These are phyloP conservation scores for Aspergillus piperis DNA, from an alignment of 2,329 filamentous ascomycete genomes.

Conservation along the genomic window DNA sequence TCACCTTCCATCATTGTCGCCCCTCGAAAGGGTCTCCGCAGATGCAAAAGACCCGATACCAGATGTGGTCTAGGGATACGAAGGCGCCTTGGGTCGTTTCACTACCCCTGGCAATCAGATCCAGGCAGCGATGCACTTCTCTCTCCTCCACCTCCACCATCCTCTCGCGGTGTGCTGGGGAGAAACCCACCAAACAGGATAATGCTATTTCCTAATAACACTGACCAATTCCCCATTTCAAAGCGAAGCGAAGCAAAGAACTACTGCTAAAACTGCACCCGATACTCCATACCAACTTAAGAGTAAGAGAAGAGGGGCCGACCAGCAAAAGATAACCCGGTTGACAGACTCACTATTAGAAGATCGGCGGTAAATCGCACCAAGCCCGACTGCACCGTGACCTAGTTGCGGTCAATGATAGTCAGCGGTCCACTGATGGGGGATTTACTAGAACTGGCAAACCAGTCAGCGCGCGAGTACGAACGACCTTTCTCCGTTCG, in stretches of 20 bases:
- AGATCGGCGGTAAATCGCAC: conserved; percentile 10
- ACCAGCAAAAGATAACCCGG: conserved; percentile 4
- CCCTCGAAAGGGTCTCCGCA: conserved; percentile 5
- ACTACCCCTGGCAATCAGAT: conserved; percentile 6
- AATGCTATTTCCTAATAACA: neutral
- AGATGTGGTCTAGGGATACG: conserved; percentile 1
- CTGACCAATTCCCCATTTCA: neutral
- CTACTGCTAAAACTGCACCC: too few species aligned
- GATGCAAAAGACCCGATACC: neutral
- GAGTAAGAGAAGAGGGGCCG: neutral
- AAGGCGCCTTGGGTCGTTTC: conserved; percentile 5
- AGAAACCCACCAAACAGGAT: neutral
- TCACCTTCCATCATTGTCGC: neutral
- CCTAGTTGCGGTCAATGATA: conserved; percentile 7
- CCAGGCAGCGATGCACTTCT: neutral
- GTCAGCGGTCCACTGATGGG: conserved; percentile 6
- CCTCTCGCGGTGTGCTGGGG: neutral
- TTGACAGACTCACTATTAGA: conserved; percentile 11
- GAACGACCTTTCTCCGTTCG: neutral
- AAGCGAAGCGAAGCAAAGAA: conserved; percentile 1
- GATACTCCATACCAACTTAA: too few species aligned
- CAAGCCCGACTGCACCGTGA: conserved; percentile 4
- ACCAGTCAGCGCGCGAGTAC: neutral
- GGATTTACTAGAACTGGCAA: conserved; percentile 2
- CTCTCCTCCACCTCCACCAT: neutral